Evolutionary conservation across 2,329 filamentous ascomycete genomes (phyloP).

Genomic region (Bipolaris zeicola): DNA sequence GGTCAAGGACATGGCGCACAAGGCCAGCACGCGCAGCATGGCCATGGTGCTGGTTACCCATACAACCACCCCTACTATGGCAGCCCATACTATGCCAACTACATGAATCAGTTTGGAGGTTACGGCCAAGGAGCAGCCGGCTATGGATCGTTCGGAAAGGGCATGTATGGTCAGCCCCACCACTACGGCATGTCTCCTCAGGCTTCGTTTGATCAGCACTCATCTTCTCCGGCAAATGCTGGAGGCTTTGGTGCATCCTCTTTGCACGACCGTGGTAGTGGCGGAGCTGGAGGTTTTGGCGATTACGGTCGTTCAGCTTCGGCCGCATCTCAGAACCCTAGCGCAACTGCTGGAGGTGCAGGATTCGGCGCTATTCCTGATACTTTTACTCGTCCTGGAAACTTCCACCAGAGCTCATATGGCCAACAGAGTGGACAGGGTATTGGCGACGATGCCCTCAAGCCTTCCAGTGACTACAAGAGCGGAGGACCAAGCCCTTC

Average conservation of each 20-base stretch:
- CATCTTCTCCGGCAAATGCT: constrained; percentile 66
- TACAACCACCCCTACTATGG: constrained; percentile 66
- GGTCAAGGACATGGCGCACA: constrained; percentile 58
- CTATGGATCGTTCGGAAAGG: constrained; percentile 60
- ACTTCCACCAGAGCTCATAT: constrained; percentile 58
- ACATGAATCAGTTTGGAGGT: constrained; percentile 67
- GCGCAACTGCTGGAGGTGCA: constrained; percentile 55
- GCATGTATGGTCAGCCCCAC: constrained; percentile 67
- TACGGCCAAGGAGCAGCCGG: constrained; percentile 55
- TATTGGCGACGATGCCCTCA: constrained; percentile 59
- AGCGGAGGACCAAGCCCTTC: constrained; percentile 64
- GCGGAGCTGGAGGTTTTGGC: constrained; percentile 58
- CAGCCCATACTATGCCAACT: constrained; percentile 66
- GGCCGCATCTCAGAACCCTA: constrained; percentile 61
- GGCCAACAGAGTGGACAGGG: constrained; percentile 55
- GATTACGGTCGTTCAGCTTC: constrained; percentile 66
- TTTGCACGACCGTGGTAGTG: constrained; percentile 55
- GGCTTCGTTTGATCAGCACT: constrained; percentile 65
- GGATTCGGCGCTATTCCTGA: constrained; percentile 62
- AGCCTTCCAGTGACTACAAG: constrained; percentile 64
- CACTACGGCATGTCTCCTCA: constrained; percentile 64
- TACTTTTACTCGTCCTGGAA: constrained; percentile 64
- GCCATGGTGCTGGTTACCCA: constrained; percentile 48
- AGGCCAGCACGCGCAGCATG: constrained; percentile 54
- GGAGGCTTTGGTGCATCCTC: constrained; percentile 57